Percentiles rank a stretch among this genome's conserved stretches.
These are phyloP conservation scores for Panellus pusillus DNA, from an alignment of 768 basidiomycete species.

Conservation along the genomic window DNA sequence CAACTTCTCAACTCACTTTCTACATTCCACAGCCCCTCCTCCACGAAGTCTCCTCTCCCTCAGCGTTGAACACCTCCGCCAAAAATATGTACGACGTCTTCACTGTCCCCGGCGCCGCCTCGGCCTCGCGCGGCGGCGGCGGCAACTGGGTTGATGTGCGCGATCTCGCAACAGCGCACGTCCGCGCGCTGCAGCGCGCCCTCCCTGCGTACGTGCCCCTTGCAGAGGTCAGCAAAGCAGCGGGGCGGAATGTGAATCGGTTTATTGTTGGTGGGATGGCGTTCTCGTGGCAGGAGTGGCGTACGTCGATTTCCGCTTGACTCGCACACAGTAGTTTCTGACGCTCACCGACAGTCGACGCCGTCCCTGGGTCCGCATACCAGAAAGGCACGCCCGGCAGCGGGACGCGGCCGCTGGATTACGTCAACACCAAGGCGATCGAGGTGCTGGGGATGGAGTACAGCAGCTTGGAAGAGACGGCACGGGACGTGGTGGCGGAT, in stretches of 20 bases:
- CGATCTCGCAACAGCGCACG: conserved; percentile 53
- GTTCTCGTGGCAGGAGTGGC: conserved; percentile 20
- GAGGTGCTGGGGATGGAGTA: conserved; percentile 44
- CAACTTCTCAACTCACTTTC: no score
- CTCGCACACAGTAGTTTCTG: neutral
- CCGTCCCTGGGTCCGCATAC: conserved; percentile 23
- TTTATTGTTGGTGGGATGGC: conserved; percentile 43
- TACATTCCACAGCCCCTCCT: neutral
- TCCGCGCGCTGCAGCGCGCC: conserved; percentile 38
- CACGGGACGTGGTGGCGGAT: conserved; percentile 42
- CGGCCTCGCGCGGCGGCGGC: neutral
- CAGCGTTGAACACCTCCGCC: neutral
- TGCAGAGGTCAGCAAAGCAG: conserved; percentile 25
- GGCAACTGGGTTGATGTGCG: conserved; percentile 43
- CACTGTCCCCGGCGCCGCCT: neutral
- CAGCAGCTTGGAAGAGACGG: conserved; percentile 38
- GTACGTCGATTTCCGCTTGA: neutral
- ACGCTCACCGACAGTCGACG: conserved; percentile 5
- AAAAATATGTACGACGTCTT: neutral
- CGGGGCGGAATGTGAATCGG: conserved; percentile 45
- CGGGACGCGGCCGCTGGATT: conserved; percentile 27
- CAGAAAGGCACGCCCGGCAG: conserved; percentile 36
- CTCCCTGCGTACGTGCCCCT: no score
- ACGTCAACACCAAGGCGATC: conserved; percentile 37
- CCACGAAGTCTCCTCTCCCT: neutral